Conservation (phyloP, 495 filamentous ascomycete genomes). For the Evansstolkia leycettana region DNA sequence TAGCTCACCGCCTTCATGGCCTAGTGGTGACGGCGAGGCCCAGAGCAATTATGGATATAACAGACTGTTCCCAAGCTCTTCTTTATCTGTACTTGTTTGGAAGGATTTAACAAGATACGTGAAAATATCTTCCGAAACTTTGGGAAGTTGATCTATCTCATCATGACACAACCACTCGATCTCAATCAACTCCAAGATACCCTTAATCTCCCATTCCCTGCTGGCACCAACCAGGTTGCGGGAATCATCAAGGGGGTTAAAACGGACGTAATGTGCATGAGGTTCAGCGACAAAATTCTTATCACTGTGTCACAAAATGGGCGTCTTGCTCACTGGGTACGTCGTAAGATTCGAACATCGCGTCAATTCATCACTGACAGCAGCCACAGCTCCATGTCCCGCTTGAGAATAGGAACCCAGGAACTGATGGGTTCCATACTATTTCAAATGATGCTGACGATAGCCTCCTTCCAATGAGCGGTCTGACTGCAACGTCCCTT, state of each 20-base stretch:
- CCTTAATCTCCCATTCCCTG: conserved; percentile 57
- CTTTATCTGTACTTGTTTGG: too few species aligned
- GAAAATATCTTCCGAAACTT: background rate
- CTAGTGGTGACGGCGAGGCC: too few species aligned
- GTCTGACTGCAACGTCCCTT: conserved; percentile 77
- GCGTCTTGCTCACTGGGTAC: conserved; percentile 83
- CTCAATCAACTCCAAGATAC: conserved; percentile 20
- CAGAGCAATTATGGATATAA: too few species aligned
- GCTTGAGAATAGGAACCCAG: conserved; percentile 53
- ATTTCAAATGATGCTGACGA: conserved; percentile 38
- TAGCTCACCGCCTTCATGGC: conserved; percentile 1
- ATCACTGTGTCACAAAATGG: conserved; percentile 81
- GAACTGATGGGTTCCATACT: conserved; percentile 34
- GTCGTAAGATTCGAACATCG: conserved; percentile 7
- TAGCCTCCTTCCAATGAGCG: conserved; percentile 58
- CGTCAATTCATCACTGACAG: conserved; percentile 8
- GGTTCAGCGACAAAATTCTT: conserved; percentile 86
- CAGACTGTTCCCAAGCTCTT: too few species aligned
- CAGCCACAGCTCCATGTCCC: conserved; percentile 69
- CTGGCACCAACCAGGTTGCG: conserved; percentile 50
- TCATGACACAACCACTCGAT: conserved; percentile 21
- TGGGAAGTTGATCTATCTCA: background rate
- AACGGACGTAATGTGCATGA: conserved; percentile 59
- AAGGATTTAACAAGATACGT: too few species aligned
- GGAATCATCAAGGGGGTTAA: conserved; percentile 50